Evolutionary conservation across 352 stramenopile genomes (phyloP), one percentile per base, ranked within the genome.

Genomic region (Pythium myriotylum): DNA sequence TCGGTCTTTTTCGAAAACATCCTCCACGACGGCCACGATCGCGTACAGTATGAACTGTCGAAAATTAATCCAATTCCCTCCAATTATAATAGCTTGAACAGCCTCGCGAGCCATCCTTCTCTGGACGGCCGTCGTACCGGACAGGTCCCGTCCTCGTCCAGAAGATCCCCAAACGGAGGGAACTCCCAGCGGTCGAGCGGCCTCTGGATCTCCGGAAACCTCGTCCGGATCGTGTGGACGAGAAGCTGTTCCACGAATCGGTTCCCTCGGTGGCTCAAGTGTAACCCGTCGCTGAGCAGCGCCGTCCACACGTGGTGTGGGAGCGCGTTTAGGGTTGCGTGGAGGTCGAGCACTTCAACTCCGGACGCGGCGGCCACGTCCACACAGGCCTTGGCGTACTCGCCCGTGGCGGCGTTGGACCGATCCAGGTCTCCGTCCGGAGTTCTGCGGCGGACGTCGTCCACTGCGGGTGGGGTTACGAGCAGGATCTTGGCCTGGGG

Each of bases 401-500:
- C 55, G 6, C 50, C 74, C 13, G 74, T 54, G 9, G 41, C 48
- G 0, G 47, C 76, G 39, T 85, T 80, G 20, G 67, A 76, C 26
- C 78, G 74, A 26, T 89, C 80, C n/a, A 79, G 35, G 12, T 42
- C 23, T 1, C 54, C 54, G 17, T 33, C 26, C 17, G 27, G 29
- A 12, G 33, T 12, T 10, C 32, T 26, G 7, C 50, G 54, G 12
- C 54, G 54, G 8, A 46, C 59, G 39, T 88, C 76, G 50, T 85
- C 77, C 22, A 88, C 68, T 22, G 79, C 59, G 0, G 76, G 68
- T 22, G 79, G 76, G n/a, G 79, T 86, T 50, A 88, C 78, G 20
- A 88, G 27, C 46, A 87, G 39, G 29, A 89, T 59, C 41, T 73
- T 42, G 14, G 70, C 72, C 6, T 63, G 39, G 2, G 65, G 23